Evolutionary conservation across 2,329 filamentous ascomycete genomes (phyloP), one percentile per base, ranked within the genome.

Genomic region (Sporothrix variecibatus): DNA sequence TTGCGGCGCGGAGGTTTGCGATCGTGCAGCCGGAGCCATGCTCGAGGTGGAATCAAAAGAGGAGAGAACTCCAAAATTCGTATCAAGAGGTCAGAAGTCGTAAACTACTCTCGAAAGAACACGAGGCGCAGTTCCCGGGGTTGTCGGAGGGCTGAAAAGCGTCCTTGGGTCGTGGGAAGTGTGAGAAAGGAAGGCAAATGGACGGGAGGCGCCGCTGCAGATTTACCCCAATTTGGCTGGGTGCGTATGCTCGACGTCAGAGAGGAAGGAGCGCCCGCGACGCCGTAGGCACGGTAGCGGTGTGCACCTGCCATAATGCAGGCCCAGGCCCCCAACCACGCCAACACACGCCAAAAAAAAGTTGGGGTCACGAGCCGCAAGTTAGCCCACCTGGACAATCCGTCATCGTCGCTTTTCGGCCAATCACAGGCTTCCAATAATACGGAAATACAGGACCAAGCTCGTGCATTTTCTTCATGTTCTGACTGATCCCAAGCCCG

Each of bases 391-490:
- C 28, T 40, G 49, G 65, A 26, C 43, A 20, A 8, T 31, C 49
- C 31, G 53, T 20, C 49, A 53, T 51, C 31, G 46, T 15, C 49
- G 31, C 7, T 17, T 20, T 49, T 17, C 17, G 20, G 68, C 68
- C 68, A 71, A 71, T 71, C 68, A 71, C 51, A 34, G 49, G 51
- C 34, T 6, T n/a, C 68, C 34, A 58, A 58, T 58, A 56, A 71
- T 17, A 71, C 49, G 43, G 28, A 71, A 58, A 28, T 58, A 49
- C 43, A 49, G 43, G 43, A 20, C 9, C 17, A 11, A 31, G 67
- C 17, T 69, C 49, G 46, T 38, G 43, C 67, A 12, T 43, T 3
- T 23, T 9, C 7, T 17, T 23, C 20, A 7, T 71, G 49, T 34
- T 34, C 51, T 70, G 46, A 70, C 67, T 70, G 67, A 70, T 56